Percentiles rank a stretch among this genome's conserved stretches.
phyloP scores from a whole-genome alignment of 179 eudicot species.

The Vitellaria paradoxa region DNA sequence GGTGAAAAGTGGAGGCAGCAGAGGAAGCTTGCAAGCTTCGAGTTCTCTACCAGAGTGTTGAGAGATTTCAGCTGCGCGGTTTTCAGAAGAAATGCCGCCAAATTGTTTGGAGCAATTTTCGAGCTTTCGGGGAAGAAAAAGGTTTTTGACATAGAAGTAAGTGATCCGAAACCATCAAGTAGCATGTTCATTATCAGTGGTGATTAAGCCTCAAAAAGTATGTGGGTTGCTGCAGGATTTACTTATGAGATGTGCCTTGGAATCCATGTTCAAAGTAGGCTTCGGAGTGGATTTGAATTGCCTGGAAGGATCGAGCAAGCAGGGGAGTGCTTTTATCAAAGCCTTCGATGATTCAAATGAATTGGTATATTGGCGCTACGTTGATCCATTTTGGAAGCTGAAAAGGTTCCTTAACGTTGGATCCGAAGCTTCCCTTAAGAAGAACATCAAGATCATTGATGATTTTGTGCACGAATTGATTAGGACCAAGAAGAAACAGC shows the following conservation, averaged over 20 bases:
- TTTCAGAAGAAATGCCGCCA: constrained; percentile 47
- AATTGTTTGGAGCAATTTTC: constrained; percentile 20
- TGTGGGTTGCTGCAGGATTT: constrained; percentile 43
- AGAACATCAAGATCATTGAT: constrained; percentile 44
- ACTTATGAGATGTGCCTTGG: constrained; percentile 58
- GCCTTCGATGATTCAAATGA: constrained; percentile 56
- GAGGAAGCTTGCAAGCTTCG: constrained; percentile 65
- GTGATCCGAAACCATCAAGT: background rate
- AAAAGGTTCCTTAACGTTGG: constrained; percentile 53
- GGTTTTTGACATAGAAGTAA: constrained; percentile 55
- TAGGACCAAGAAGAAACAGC: constrained; percentile 34
- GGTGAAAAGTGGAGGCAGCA: constrained; percentile 65
- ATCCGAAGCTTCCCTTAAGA: constrained; percentile 52
- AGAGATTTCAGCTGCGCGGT: constrained; percentile 68
- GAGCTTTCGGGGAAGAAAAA: constrained; percentile 8
- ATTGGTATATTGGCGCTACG: constrained; percentile 47
- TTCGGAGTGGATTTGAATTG: constrained; percentile 58
- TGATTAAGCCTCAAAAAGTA: background rate
- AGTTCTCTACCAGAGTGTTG: constrained; percentile 64
- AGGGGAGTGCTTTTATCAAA: constrained; percentile 33
- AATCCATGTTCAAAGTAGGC: constrained; percentile 68
- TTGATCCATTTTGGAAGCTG: constrained; percentile 64
- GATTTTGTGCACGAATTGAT: constrained; percentile 52
- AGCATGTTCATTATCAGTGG: background rate
- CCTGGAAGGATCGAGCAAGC: constrained; percentile 35